phyloP scores from a whole-genome alignment of 768 basidiomycete genomes.

The Cystofilobasidium bisporidii region DNA sequence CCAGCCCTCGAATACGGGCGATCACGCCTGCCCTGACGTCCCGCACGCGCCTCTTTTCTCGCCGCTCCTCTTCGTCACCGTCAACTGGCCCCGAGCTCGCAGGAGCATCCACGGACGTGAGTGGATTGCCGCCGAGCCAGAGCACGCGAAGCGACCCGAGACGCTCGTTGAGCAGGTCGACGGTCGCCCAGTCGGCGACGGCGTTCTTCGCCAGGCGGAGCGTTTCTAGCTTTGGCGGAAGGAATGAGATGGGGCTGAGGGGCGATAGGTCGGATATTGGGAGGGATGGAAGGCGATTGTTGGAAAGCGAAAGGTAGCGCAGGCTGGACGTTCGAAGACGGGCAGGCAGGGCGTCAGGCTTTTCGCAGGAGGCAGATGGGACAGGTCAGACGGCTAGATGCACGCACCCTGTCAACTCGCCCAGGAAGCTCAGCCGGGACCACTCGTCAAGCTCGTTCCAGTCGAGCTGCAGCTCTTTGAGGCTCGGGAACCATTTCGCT shows the following conservation, averaged over 20 bases:
- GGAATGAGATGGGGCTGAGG: neutral
- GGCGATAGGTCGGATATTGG: neutral
- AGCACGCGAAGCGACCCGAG: slow-evolving; percentile 8
- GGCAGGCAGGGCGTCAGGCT: neutral
- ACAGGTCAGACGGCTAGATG: no score
- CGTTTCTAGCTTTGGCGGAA: slow-evolving; percentile 1
- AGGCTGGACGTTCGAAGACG: neutral
- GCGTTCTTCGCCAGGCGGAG: slow-evolving; percentile 16
- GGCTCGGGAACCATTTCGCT: neutral
- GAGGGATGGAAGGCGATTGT: slow-evolving; percentile 17
- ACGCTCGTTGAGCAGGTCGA: slow-evolving; percentile 10
- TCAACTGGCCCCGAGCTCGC: neutral
- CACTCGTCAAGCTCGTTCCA: slow-evolving; percentile 23
- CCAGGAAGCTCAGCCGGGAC: slow-evolving; percentile 5
- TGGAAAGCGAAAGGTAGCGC: slow-evolving; percentile 14
- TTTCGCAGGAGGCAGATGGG: neutral
- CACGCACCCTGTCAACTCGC: neutral
- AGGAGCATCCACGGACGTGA: neutral
- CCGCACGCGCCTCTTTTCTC: neutral
- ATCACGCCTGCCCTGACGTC: slow-evolving; percentile 11
- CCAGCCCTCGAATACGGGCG: slow-evolving; percentile 7
- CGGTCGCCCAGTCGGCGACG: slow-evolving; percentile 7
- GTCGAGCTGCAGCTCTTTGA: slow-evolving; percentile 19
- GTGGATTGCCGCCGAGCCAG: slow-evolving; percentile 12
- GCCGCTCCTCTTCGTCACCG: neutral